These are phyloP conservation scores for Podospora anserina DNA, from an alignment of 495 filamentous ascomycete genomes.

Conservation along the genomic window DNA sequence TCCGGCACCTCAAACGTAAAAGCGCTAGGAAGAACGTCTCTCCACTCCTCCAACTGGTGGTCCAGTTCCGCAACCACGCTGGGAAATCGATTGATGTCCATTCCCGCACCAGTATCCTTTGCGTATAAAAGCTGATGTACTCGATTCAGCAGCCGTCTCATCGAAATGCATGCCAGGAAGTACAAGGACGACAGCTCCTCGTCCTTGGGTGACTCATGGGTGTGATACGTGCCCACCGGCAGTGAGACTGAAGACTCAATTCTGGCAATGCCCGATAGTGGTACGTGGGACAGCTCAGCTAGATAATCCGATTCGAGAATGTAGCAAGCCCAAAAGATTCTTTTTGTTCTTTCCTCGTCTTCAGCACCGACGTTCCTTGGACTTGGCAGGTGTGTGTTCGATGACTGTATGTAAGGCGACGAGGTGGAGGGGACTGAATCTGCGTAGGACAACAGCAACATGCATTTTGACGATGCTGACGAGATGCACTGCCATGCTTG, in stretches of 20 bases:
- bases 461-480: conserved; percentile 35
- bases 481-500: conserved; percentile 38
- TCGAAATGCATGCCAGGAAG: conserved; percentile 30
- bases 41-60: conserved; percentile 46
- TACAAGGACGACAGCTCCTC: conserved; percentile 29
- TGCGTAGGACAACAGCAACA: conserved; percentile 37
- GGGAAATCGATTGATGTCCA: conserved; percentile 40
- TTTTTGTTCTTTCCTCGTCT: conserved; percentile 41
- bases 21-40: conserved; percentile 38
- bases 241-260: conserved; percentile 45
- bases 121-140: conserved; percentile 30
- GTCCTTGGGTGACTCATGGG: conserved; percentile 21
- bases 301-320: conserved; percentile 43
- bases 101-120: conserved; percentile 26
- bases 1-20: conserved; percentile 37
- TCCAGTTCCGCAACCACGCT: conserved; percentile 42
- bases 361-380: conserved; percentile 17
- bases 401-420: background rate
- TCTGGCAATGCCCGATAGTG: conserved; percentile 42
- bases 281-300: conserved; percentile 42
- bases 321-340: conserved; percentile 51
- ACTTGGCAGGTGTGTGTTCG: background rate
- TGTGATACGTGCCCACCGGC: conserved; percentile 31
- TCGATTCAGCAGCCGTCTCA: conserved; percentile 28
- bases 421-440: conserved; percentile 7